phyloP scores from a whole-genome alignment of 331 rosid species.

The Erythrophleum ivorense region DNA sequence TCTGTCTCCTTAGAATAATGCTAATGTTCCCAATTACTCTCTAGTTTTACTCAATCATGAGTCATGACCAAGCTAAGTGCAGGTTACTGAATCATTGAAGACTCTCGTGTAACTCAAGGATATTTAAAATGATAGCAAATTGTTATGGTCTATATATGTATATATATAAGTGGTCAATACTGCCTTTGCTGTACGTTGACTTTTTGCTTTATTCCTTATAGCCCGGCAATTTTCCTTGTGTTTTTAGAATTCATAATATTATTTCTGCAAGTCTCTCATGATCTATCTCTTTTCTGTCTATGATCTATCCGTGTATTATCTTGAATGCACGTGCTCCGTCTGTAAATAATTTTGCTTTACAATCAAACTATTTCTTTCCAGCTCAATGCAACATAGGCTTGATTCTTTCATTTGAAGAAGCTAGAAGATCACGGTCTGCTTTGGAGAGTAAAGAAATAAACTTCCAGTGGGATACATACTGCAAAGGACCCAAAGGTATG shows the following conservation, averaged over 20 bases:
- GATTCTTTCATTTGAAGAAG: background rate
- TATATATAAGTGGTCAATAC: no score
- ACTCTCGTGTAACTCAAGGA: background rate
- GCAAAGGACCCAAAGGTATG: background rate
- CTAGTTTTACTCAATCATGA: background rate
- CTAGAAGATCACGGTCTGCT: background rate
- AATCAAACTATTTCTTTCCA: background rate
- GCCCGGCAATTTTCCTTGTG: background rate
- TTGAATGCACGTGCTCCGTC: background rate
- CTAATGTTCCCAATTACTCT: background rate
- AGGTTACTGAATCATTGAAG: background rate
- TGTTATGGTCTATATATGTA: no score
- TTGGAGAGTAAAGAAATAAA: background rate
- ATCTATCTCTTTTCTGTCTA: background rate
- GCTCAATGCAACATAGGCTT: slow-evolving; percentile 3
- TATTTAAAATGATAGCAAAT: background rate
- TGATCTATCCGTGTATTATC: background rate
- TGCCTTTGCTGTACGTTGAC: no score
- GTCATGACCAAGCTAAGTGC: background rate
- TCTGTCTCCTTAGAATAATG: background rate
- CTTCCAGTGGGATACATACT: background rate
- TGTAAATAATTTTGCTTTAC: background rate
- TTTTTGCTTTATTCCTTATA: no score
- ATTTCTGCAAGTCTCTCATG: background rate
- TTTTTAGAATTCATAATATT: background rate